Percentiles rank a stretch among this genome's conserved stretches.
phyloP scores from a whole-genome alignment of 1,284 basidiomycete genomes.

The Phellinidium pouzarii region DNA sequence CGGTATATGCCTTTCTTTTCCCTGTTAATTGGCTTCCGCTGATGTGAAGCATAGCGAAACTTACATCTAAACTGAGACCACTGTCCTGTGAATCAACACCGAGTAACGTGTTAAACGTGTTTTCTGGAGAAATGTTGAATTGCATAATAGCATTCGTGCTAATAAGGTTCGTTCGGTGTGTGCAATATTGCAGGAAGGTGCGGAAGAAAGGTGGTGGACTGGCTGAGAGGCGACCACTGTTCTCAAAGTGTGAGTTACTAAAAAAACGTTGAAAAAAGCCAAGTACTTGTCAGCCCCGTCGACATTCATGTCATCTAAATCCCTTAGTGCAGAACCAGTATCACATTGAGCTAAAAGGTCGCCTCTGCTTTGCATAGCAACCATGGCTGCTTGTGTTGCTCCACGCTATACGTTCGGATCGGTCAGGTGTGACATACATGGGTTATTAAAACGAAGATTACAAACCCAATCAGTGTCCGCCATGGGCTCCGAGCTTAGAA shows the following conservation, averaged over 20 bases:
- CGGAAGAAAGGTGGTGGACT: constrained; percentile 10
- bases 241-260: background rate
- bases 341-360: constrained; percentile 37
- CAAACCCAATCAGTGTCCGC: constrained; percentile 52
- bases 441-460: constrained; percentile 12
- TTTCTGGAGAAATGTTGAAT: background rate
- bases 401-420: constrained; percentile 35
- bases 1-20: constrained; percentile 46
- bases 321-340: background rate
- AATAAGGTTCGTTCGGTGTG: constrained; percentile 12
- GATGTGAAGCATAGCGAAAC: background rate
- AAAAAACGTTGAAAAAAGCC: background rate
- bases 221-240: background rate
- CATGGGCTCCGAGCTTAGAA: constrained; percentile 44
- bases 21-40: background rate
- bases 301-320: constrained; percentile 21
- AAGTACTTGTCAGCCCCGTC: constrained; percentile 11
- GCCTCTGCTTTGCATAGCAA: constrained; percentile 39
- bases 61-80: constrained; percentile 7
- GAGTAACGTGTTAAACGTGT: constrained; percentile 8
- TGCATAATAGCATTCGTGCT: constrained; percentile 1
- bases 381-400: constrained; percentile 50
- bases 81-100: constrained; percentile 5
- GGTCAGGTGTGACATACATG: background rate
- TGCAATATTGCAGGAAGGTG: constrained; percentile 14